Base-by-base conservation (phyloP, 2,329 filamentous ascomycete species). In the Penicillium rolfsii region DNA sequence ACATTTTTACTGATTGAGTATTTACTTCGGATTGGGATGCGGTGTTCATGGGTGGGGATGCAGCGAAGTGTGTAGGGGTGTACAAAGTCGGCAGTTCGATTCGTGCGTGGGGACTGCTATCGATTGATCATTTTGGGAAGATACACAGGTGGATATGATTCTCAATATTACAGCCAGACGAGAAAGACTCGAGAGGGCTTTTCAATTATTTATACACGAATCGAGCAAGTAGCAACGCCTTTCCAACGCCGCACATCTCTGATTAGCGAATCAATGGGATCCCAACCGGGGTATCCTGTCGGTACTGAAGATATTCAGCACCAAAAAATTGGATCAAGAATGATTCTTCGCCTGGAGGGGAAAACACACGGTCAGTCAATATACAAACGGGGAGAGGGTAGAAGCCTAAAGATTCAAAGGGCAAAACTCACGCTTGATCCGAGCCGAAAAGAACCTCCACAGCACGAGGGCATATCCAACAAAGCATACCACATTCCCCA, bases 401-500 rank as follows among this genome's bases (percentile, higher is more conserved):
- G 9, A 33, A 28, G 28, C 36, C 48, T n/a, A 53, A 2, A 5
- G 9, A 5, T 50, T 35, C 35, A 30, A 14, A 5, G 14, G 26
- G 26, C 4, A 48, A 5, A 30, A 82, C 85, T 76, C 73, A 88
- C 87, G 78, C 57, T 76, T 77, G 65, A 98, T 93, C 62, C 95
- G 82, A 12, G 75, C 79, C 16, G 82, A 83, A 74, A 99, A 99
- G 76, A 99, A 99, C 62, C 80, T 83, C 91, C 91, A 97, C 67
- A 99, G 76, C 16, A 96, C 89, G 7, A 84, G 75, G 0, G 86
- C 78, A 80, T 96, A 98, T 1, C 79, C 90, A 6, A 88, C 67
- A 59, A 96, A 87, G 74, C 92, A 96, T 2, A 96, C 66, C 8
- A 85, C 78, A 77, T 99, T 99, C 19, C 94, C 94, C 65, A 97